These are phyloP conservation scores for Diaporthe vaccinii DNA, from an alignment of 2,329 filamentous ascomycete species.

Conservation along the genomic window DNA sequence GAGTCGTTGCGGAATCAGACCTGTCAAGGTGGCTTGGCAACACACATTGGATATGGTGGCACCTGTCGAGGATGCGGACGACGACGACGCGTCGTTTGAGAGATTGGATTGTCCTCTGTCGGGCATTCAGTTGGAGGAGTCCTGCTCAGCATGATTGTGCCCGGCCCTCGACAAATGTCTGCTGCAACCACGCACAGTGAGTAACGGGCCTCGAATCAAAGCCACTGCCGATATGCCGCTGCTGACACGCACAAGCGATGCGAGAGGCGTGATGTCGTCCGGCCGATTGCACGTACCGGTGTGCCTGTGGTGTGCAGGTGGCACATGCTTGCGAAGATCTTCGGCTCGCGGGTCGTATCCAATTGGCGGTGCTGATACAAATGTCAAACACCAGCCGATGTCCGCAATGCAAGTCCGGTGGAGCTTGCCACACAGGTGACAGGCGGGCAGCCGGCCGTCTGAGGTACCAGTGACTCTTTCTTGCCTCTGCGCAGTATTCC, in stretches of 20 bases:
- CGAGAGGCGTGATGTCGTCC: not conserved
- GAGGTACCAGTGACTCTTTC: conserved; percentile 4
- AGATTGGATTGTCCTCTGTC: conserved; percentile 9
- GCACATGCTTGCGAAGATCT: conserved; percentile 36
- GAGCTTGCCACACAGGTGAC: conserved; percentile 19
- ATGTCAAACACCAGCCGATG: conserved; percentile 37
- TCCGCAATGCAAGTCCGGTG: conserved; percentile 36
- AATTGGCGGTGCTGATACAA: conserved; percentile 36
- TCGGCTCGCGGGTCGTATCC: conserved; percentile 21
- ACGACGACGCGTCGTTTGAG: not conserved
- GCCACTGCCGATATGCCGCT: not conserved
- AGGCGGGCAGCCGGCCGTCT: not conserved
- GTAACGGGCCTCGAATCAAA: not conserved
- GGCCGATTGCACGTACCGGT: conserved; percentile 3
- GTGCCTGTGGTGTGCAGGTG: conserved; percentile 13
- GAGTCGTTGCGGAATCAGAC: conserved; percentile 30
- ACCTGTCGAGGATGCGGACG: not conserved
- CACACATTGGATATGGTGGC: conserved; percentile 22
- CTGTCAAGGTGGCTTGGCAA: conserved; percentile 27
- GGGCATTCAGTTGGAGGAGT: not conserved
- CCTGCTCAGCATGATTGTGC: not conserved
- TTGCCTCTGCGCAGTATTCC: not conserved
- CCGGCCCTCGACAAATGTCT: conserved; percentile 2
- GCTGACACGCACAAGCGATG: conserved; percentile 18
- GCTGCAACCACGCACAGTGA: not conserved